phyloP scores from a whole-genome alignment of 75 land plant species.

The Pinus taeda region DNA sequence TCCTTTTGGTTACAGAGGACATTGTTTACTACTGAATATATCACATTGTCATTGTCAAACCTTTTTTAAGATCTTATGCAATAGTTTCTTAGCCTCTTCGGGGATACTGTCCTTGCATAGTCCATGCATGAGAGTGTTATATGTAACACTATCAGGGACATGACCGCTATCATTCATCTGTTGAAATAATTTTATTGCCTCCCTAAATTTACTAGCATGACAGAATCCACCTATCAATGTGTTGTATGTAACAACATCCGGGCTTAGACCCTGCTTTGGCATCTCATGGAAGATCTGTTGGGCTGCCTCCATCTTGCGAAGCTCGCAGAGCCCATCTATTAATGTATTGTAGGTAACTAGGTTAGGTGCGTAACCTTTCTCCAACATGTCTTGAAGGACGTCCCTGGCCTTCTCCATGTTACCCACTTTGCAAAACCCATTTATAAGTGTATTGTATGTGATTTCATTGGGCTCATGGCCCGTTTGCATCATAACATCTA shows the following conservation, averaged over 20 bases:
- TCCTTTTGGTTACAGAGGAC: too few species aligned
- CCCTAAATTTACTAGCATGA: slow-evolving; percentile 34
- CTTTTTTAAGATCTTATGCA: too few species aligned
- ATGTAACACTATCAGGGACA: too few species aligned
- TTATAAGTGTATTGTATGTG: slow-evolving; percentile 56
- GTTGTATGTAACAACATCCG: slow-evolving; percentile 35
- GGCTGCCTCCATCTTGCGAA: slow-evolving; percentile 54
- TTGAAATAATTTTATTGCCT: slow-evolving; percentile 22
- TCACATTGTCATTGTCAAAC: too few species aligned
- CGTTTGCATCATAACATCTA: slow-evolving; percentile 37
- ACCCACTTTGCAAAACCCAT: slow-evolving; percentile 39
- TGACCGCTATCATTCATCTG: too few species aligned
- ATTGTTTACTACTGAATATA: too few species aligned
- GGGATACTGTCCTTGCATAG: too few species aligned
- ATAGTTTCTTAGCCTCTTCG: too few species aligned
- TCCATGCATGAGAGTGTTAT: too few species aligned
- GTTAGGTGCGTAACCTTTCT: slow-evolving; percentile 49
- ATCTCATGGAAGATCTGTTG: slow-evolving; percentile 36
- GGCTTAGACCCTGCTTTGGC: slow-evolving; percentile 33
- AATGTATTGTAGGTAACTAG: slow-evolving; percentile 65
- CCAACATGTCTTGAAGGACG: slow-evolving; percentile 26
- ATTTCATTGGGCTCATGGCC: slow-evolving; percentile 28
- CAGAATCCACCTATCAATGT: slow-evolving; percentile 40
- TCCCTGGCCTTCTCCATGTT: slow-evolving; percentile 31
- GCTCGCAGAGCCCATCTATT: slow-evolving; percentile 74